These are phyloP conservation scores for Starmerella potacharoeniae DNA, from an alignment of 805 yeast species.

Conservation along the genomic window DNA sequence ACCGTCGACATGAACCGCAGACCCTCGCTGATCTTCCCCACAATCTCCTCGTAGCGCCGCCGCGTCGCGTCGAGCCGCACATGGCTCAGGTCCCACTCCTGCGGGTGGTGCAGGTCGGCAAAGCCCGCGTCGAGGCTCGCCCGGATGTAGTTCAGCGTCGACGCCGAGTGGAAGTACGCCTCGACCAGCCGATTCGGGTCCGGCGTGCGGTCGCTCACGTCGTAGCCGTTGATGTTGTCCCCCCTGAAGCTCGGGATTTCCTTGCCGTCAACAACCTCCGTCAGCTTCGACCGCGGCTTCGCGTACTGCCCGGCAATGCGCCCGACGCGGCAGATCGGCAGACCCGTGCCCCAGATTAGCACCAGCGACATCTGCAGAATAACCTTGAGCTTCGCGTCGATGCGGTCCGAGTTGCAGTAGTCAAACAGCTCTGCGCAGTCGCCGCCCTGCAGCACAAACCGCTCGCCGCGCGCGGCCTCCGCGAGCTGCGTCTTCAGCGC, in stretches of 20 bases:
- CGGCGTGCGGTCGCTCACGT: constrained; percentile 31
- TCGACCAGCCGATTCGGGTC: constrained; percentile 34
- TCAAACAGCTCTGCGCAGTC: constrained; percentile 38
- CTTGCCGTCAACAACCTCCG: constrained; percentile 33
- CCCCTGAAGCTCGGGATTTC: constrained; percentile 35
- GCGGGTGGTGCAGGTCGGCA: constrained; percentile 33
- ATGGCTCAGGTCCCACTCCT: constrained; percentile 34
- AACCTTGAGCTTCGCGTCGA: constrained; percentile 34
- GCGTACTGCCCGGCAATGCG: constrained; percentile 38
- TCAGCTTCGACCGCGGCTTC: constrained; percentile 35
- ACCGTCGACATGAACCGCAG: constrained; percentile 32
- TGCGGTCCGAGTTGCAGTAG: constrained; percentile 32
- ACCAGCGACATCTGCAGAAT: constrained; percentile 35
- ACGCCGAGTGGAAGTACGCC: constrained; percentile 37
- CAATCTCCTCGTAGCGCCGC: constrained; percentile 32
- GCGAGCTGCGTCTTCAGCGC: constrained; percentile 27
- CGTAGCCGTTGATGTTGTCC: constrained; percentile 36
- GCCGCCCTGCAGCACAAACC: constrained; percentile 37
- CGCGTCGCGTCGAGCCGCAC: constrained; percentile 31
- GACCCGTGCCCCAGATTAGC: constrained; percentile 34
- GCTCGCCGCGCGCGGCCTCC: constrained; percentile 35
- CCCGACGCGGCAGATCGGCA: constrained; percentile 34
- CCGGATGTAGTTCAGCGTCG: constrained; percentile 34
- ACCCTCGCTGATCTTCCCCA: constrained; percentile 30
- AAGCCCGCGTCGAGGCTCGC: constrained; percentile 30